Base-by-base conservation (phyloP, 1,139 yeast species). In the Suhomyces wounanorum region DNA sequence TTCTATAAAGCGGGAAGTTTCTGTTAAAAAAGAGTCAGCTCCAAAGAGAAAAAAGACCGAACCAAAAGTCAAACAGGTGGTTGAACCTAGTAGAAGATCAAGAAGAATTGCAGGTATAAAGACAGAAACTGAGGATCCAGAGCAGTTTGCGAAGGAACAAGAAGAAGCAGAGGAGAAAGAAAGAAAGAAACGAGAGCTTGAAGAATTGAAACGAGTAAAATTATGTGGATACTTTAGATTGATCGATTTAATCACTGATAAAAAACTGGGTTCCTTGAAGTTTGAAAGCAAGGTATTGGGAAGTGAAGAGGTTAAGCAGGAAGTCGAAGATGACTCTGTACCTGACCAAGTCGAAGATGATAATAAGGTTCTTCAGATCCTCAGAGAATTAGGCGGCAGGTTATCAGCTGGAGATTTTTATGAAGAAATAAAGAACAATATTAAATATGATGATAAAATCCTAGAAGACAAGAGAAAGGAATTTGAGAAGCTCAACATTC, bases 401-500 rank as follows among this genome's bases (percentile, higher is more conserved):
- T 80, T 87, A 51, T 86, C 94, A 0, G 82, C 87, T 49, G 96
- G 96, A 1, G 97, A 90, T 63, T 87, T 86, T 63, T 89, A 84
- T 59, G 87, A 85, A 51, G 57, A 74, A 53, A 64, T 78, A 53
- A 66, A 78, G 50, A 59, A 70, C 14, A 50, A 59, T 2, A 48
- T 61, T 16, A 64, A 61, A 43, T 64, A 66, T 43, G 60, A 68
- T 50, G 72, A 79, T 53, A 65, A 73, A 52, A 73, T 71, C 28
- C 66, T 83, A 38, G 72, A 74, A 41, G 59, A 68, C 38, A 69
- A 80, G 39, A 70, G 92, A 47, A 71, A 77, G 39, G 84, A 80
- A 53, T 76, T 88, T 55, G 79, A 77, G 45, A 66, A 69, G 2
- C 66, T 86, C 56, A 62, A 71, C 40, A 64, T 88, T 14, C 82